Percentiles rank a stretch among this genome's conserved stretches.
Evolutionary conservation across 768 basidiomycete species (phyloP).

Genomic region (Suillus occidentalis): DNA sequence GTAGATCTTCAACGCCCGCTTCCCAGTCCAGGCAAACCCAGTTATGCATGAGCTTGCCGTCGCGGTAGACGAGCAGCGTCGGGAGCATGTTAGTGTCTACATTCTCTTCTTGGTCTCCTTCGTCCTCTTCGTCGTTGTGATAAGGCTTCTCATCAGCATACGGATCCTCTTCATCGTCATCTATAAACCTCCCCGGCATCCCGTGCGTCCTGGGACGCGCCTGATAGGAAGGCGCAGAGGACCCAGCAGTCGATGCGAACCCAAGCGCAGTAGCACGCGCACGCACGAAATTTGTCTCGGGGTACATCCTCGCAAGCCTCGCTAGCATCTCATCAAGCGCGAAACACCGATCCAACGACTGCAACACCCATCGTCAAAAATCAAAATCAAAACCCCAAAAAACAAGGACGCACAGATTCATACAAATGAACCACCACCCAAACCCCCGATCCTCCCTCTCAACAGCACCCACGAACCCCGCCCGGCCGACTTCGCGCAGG

Average conservation of each 20-base stretch:
- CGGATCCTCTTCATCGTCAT: slow-evolving; percentile 50
- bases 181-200: slow-evolving; percentile 12
- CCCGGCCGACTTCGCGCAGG: slow-evolving; percentile 74
- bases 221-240: slow-evolving; percentile 8
- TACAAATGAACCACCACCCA: slow-evolving; percentile 88
- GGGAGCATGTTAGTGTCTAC: slow-evolving; percentile 82
- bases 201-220: neutral
- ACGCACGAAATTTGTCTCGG: slow-evolving; percentile 79
- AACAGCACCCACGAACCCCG: slow-evolving; percentile 72
- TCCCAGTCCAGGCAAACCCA: slow-evolving; percentile 92
- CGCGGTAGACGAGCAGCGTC: slow-evolving; percentile 75
- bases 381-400: neutral
- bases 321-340: slow-evolving; percentile 65
- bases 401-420: slow-evolving; percentile 57
- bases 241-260: slow-evolving; percentile 49
- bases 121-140: slow-evolving; percentile 40
- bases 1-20: slow-evolving; percentile 69
- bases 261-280: slow-evolving; percentile 75
- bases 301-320: slow-evolving; percentile 67
- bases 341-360: slow-evolving; percentile 80
- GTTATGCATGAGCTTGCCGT: slow-evolving; percentile 80
- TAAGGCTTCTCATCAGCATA: slow-evolving; percentile 39
- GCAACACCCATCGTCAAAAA: slow-evolving; percentile 8
- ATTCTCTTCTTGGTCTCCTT: slow-evolving; percentile 54
- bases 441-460: slow-evolving; percentile 65